Evolutionary conservation across 2,329 filamentous ascomycete species (phyloP), one percentile per base, ranked within the genome.

Genomic region (Chalaropsis ovoidea): DNA sequence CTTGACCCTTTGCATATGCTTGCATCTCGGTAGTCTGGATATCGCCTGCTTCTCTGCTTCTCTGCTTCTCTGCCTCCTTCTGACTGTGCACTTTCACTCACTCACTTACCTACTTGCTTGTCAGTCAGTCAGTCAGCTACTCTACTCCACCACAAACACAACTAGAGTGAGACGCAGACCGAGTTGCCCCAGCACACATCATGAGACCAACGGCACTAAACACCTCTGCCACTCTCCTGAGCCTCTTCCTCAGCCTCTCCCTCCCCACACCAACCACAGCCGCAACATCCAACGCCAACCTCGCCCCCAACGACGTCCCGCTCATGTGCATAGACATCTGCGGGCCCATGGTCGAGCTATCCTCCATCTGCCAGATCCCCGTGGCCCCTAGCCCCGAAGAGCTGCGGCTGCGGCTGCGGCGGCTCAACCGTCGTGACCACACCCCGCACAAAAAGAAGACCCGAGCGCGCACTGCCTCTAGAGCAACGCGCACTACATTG

Each of bases 271-370:
- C 68, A 11, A 71, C 72, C 42, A 72, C 74, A 15, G 58, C 73
- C 61, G 70, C 70, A 45, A 63, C 68, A 8, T 72, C 72, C 31
- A 72, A 74, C 22, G 54, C 66, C 42, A 71, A 71, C 39, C 70
- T 78, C 43, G 72, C 71, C 19, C 70, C 73, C 13, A 70, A 75
- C 24, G 73, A 76, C 31, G 74, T 78, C 17, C 76, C 76, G 41
- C 66, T 76, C 24, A 70, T 72, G 63, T 78, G 76, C 67, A 75
- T 75, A 43, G 74, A 73, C 47, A 77, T 78, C 63, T 78, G 76
- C 70, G 76, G 76, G 3, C 76, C 76, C 63, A 74, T 78, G 61
- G 75, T 78, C 65, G 76, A 78, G 70, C 70, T 78, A n/a, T 74
- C 75, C 41, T 70, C 70, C 10, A 72, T 73, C 56, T 78, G 76